These are phyloP conservation scores for Kewa caespitosa DNA, from an alignment of 179 eudicot genomes.

Conservation along the genomic window DNA sequence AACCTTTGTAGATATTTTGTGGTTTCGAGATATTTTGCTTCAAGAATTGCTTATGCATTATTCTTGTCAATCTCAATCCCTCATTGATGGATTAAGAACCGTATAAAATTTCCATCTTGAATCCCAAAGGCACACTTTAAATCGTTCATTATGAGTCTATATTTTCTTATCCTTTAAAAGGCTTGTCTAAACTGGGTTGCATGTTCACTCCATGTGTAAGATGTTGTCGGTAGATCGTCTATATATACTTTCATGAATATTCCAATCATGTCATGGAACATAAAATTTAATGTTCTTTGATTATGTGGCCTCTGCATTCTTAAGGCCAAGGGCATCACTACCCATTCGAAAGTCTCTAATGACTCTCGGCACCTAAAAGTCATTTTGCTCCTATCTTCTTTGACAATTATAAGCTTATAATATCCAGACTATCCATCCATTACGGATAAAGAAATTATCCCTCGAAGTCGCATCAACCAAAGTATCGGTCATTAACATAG, in stretches of 20 bases:
- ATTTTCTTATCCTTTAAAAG: neutral
- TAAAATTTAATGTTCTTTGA: neutral
- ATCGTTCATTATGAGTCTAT: neutral
- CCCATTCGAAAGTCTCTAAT: neutral
- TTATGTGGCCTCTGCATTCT: neutral
- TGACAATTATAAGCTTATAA: neutral
- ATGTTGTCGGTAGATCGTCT: neutral
- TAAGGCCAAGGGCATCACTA: neutral
- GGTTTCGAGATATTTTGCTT: too few species aligned
- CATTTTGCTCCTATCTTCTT: neutral
- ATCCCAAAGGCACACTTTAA: neutral
- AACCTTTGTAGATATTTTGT: neutral
- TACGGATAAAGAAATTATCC: neutral
- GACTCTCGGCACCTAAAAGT: neutral
- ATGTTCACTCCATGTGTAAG: neutral
- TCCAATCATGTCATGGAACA: neutral
- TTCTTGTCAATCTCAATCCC: neutral
- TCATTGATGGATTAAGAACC: neutral
- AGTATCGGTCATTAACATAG: neutral
- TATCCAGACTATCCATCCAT: neutral
- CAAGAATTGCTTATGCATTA: neutral
- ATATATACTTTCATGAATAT: too few species aligned
- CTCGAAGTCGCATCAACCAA: neutral
- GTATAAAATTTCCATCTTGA: neutral
- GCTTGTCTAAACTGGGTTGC: neutral